Evolutionary conservation across 2,329 filamentous ascomycete genomes (phyloP).

Genomic region (Aspergillaceae sp.): DNA sequence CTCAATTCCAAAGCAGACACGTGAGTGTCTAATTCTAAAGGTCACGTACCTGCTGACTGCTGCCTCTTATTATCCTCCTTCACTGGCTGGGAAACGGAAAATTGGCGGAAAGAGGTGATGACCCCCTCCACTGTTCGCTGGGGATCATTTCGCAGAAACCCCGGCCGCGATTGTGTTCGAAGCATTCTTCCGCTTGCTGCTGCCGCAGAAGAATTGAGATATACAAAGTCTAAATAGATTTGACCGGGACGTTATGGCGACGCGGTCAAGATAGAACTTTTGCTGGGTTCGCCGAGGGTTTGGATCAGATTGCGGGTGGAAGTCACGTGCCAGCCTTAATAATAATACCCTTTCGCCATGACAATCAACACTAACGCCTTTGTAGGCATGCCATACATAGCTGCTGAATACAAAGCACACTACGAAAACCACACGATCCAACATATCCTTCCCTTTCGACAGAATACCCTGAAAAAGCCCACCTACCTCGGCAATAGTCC

Average conservation of each 20-base stretch:
- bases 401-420: neutral
- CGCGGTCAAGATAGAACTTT: neutral
- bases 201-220: neutral
- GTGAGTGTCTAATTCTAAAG: neutral
- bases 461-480: neutral
- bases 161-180: conserved; percentile 16
- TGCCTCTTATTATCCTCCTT: conserved; percentile 10
- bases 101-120: conserved; percentile 14
- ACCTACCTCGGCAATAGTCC: too few species aligned
- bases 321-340: too few species aligned
- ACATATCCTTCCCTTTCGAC: neutral
- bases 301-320: too few species aligned
- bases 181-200: conserved; percentile 17
- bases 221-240: too few species aligned
- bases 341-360: too few species aligned
- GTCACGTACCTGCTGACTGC: conserved; percentile 16
- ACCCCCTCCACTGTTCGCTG: conserved; percentile 9
- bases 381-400: neutral
- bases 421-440: neutral
- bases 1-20: neutral
- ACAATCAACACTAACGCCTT: too few species aligned
- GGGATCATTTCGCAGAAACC: conserved; percentile 8
- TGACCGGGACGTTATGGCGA: neutral
- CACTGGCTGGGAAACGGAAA: conserved; percentile 15
- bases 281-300: too few species aligned